Evolutionary conservation across 495 filamentous ascomycete species (phyloP).

Genomic region (Neurospora sp.): DNA sequence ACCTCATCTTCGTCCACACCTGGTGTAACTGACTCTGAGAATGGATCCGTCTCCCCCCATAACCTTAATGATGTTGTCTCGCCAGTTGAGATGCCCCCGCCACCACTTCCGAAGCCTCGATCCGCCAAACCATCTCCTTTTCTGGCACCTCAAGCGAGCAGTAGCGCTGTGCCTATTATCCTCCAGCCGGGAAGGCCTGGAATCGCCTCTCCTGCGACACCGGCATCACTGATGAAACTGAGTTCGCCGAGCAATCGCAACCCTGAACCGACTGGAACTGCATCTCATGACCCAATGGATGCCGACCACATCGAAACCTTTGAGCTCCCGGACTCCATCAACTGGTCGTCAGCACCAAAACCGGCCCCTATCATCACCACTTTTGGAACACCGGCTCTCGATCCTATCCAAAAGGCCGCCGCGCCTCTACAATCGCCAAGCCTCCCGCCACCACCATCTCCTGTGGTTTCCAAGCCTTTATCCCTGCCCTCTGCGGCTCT

Average conservation of each 20-base stretch:
- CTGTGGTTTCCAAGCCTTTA: conserved; percentile 30
- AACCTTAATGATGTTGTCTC: conserved; percentile 25
- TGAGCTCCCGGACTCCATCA: conserved; percentile 54
- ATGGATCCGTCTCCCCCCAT: conserved; percentile 46
- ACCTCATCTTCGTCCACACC: conserved; percentile 26
- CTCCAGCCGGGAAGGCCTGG: conserved; percentile 18
- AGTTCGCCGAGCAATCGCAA: conserved; percentile 33
- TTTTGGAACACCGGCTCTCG: conserved; percentile 20
- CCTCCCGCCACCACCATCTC: conserved; percentile 37
- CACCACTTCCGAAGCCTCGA: conserved; percentile 39
- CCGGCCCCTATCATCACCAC: conserved; percentile 37
- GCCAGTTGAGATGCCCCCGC: conserved; percentile 44
- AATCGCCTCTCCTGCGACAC: conserved; percentile 56
- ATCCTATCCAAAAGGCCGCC: neutral
- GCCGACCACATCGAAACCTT: conserved; percentile 60
- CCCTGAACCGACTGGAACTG: conserved; percentile 12
- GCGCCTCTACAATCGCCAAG: conserved; percentile 22
- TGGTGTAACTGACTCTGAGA: conserved; percentile 34
- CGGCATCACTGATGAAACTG: conserved; percentile 72
- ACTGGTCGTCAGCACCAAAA: conserved; percentile 29
- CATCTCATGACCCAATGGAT: conserved; percentile 26
- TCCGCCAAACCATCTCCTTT: conserved; percentile 40
- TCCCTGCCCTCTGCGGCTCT: conserved; percentile 31
- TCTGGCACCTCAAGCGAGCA: conserved; percentile 31
- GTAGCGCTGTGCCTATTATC: conserved; percentile 5